Percentiles rank a stretch among this genome's conserved stretches.
Evolutionary conservation across 2,329 filamentous ascomycete genomes (phyloP).

Genomic region (Xylaria sp.): DNA sequence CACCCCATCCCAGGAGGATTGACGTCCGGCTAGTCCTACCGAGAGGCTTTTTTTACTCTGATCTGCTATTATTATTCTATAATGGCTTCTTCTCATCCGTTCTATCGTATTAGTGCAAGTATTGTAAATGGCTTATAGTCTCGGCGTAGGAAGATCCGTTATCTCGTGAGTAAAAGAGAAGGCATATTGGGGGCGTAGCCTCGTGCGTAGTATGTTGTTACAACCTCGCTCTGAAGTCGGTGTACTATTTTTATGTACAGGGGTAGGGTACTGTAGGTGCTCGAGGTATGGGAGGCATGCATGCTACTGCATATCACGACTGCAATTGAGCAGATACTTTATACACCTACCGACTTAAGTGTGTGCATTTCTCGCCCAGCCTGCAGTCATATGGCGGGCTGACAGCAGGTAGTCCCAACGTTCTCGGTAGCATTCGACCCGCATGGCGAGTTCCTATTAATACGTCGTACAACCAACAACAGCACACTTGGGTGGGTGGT

Average conservation of each 20-base stretch:
- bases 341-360: background rate
- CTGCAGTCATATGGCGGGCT: background rate
- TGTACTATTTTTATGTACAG: background rate
- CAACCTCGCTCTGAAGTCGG: background rate
- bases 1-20: background rate
- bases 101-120: no score
- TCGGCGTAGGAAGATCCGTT: background rate
- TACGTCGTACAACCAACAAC: constrained; percentile 1
- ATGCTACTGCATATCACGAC: background rate
- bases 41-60: background rate
- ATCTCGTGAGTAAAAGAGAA: background rate
- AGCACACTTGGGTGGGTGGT: background rate
- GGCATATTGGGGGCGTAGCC: background rate
- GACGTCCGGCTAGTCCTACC: background rate
- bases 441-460: constrained; percentile 7
- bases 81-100: background rate
- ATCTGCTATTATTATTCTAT: background rate
- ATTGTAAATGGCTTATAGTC: no score
- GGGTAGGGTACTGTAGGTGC: no score
- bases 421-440: constrained; percentile 6
- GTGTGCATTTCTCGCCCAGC: background rate
- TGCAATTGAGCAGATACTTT: background rate
- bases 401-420: background rate
- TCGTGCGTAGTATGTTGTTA: background rate
- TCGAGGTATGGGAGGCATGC: background rate